Conservation (phyloP, 1,284 basidiomycete genomes). For the Cutaneotrichosporon curvatum region DNA sequence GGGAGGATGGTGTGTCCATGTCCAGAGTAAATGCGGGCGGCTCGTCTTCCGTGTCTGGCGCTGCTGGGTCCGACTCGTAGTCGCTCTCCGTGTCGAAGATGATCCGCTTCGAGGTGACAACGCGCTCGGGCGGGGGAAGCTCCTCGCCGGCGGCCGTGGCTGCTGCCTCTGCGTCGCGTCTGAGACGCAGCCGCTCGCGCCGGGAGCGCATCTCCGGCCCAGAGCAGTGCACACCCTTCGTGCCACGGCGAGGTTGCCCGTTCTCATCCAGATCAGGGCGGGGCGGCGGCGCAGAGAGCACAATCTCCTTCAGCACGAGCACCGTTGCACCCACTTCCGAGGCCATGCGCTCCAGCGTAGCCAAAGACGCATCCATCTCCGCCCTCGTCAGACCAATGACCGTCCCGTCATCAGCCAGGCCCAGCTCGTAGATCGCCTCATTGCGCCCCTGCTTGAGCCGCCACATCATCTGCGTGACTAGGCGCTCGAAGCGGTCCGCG, state of each 20-base stretch:
- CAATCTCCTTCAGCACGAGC: conserved; percentile 74
- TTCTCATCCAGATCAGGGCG: conserved; percentile 28
- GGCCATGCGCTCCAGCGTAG: conserved; percentile 85
- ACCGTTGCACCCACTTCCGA: conserved; percentile 83
- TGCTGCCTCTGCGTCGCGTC: conserved; percentile 3
- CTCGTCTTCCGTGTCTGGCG: conserved; percentile 16
- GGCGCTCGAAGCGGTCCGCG: conserved; percentile 48
- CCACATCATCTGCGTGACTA: conserved; percentile 93
- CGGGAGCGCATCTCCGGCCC: conserved; percentile 6
- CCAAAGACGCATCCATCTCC: conserved; percentile 70
- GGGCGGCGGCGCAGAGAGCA: conserved; percentile 21
- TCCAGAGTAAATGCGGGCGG: conserved; percentile 25
- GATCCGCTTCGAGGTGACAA: neutral
- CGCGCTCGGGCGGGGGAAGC: conserved; percentile 2
- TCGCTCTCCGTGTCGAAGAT: conserved; percentile 4
- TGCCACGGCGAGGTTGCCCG: conserved; percentile 25
- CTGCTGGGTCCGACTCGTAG: neutral
- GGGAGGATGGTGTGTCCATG: no score
- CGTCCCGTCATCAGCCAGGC: conserved; percentile 73
- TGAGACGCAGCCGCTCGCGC: conserved; percentile 1
- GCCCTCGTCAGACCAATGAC: conserved; percentile 67
- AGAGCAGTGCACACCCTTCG: conserved; percentile 8
- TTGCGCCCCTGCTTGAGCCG: conserved; percentile 83
- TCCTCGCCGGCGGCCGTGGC: neutral
- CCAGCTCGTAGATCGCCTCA: conserved; percentile 86